Percentiles rank a stretch among this genome's conserved stretches.
Conservation (phyloP, 306 rosid species). For the Trifolium subterraneum region DNA sequence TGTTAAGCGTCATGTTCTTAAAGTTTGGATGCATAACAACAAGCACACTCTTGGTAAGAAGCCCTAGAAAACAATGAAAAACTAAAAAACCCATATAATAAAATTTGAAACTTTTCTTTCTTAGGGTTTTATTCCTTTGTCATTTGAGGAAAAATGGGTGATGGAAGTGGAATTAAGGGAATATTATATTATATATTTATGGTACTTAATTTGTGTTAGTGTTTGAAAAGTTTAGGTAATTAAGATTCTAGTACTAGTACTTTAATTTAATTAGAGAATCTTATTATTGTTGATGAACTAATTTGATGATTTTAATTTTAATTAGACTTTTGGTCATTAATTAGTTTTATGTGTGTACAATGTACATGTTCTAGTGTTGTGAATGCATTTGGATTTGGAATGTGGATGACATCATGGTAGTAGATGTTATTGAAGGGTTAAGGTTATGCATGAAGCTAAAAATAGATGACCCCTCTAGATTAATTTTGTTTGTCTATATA, state of each 20-base stretch:
- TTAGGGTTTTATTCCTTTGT: conserved; percentile 54
- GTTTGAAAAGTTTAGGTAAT: conserved; percentile 24
- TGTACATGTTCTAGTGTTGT: background rate
- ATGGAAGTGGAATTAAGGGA: background rate
- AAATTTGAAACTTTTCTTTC: background rate
- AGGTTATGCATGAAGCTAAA: conserved; percentile 32
- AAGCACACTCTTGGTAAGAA: conserved; percentile 98
- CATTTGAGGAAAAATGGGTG: background rate
- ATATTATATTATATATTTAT: conserved; percentile 11
- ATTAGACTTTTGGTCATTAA: conserved; percentile 3
- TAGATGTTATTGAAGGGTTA: conserved; percentile 12
- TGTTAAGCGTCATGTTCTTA: conserved; percentile 86
- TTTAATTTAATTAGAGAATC: conserved; percentile 29
- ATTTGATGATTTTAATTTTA: conserved; percentile 28
- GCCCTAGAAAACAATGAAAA: conserved; percentile 59
- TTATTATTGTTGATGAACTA: conserved; percentile 42
- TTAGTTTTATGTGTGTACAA: background rate
- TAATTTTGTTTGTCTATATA: conserved; percentile 38
- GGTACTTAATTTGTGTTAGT: conserved; percentile 30
- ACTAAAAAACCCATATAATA: background rate
- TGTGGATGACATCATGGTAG: conserved; percentile 23
- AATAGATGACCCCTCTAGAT: conserved; percentile 27
- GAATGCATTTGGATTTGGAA: conserved; percentile 36
- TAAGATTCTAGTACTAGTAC: conserved; percentile 20
- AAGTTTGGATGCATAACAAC: conserved; percentile 99